Conservation (phyloP, 768 basidiomycete genomes). For the Termitomyces sp. region DNA sequence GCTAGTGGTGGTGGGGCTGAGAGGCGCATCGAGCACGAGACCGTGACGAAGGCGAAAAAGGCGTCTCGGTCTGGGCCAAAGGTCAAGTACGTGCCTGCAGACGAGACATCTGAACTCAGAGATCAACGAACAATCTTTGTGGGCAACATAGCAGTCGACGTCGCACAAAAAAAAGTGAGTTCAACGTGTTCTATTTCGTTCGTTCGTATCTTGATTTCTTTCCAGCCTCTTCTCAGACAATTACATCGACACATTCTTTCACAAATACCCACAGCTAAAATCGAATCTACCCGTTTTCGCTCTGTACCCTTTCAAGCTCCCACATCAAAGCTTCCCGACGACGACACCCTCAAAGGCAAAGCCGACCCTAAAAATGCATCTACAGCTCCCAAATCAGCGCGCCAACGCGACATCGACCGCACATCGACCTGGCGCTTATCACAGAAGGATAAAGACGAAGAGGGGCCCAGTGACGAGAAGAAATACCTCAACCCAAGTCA, state of each 20-base stretch:
- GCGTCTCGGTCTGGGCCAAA: slow-evolving; percentile 22
- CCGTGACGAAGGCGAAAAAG: slow-evolving; percentile 38
- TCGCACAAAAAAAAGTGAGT: slow-evolving; percentile 74
- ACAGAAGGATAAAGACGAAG: slow-evolving; percentile 40
- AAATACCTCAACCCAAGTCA: slow-evolving; percentile 74
- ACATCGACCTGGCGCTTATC: slow-evolving; percentile 54
- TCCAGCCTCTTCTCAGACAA: slow-evolving; percentile 70
- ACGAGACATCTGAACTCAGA: slow-evolving; percentile 71
- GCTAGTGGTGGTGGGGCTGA: slow-evolving; percentile 1
- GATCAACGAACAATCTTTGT: slow-evolving; percentile 89
- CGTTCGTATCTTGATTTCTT: slow-evolving; percentile 4
- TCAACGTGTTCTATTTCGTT: neutral
- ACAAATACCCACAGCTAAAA: slow-evolving; percentile 69
- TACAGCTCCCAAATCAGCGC: slow-evolving; percentile 30
- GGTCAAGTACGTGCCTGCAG: slow-evolving; percentile 53
- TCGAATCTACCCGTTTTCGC: slow-evolving; percentile 92
- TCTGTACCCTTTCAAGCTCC: slow-evolving; percentile 89
- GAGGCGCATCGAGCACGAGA: slow-evolving; percentile 53
- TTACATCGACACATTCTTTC: slow-evolving; percentile 75
- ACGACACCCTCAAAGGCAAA: slow-evolving; percentile 33
- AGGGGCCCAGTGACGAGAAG: slow-evolving; percentile 47
- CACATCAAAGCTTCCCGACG: slow-evolving; percentile 56
- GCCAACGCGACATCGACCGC: slow-evolving; percentile 54
- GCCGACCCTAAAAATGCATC: slow-evolving; percentile 24
- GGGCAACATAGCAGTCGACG: slow-evolving; percentile 79